These are phyloP conservation scores for Venturiaceae sp. DNA, from an alignment of 2,329 filamentous ascomycete species.

Conservation along the genomic window DNA sequence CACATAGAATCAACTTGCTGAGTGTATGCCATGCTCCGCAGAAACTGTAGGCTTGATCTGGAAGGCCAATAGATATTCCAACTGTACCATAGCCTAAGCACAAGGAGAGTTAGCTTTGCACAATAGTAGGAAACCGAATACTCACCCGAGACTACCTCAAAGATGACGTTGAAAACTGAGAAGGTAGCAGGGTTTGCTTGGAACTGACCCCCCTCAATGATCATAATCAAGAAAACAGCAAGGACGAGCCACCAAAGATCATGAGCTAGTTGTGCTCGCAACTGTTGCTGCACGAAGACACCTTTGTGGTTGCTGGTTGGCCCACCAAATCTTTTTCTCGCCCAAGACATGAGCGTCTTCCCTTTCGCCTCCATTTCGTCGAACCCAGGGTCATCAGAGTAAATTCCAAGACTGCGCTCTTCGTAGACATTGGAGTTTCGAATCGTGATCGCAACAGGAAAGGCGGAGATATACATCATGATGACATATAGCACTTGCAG, in stretches of 20 bases:
- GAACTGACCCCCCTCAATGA: constrained; percentile 30
- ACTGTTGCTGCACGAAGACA: constrained; percentile 31
- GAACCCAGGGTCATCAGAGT: constrained; percentile 28
- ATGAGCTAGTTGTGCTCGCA: constrained; percentile 36
- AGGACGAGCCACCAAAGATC: constrained; percentile 36
- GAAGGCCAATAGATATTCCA: constrained; percentile 36
- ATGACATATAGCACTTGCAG: constrained; percentile 50
- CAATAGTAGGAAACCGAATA: constrained; percentile 11
- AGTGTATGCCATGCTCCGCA: constrained; percentile 37
- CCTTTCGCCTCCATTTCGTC: constrained; percentile 8
- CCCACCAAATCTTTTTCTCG: constrained; percentile 1
- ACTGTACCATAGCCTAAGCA: constrained; percentile 23
- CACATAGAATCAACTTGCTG: constrained; percentile 45
- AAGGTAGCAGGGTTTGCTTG: constrained; percentile 23
- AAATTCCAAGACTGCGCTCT: constrained; percentile 51
- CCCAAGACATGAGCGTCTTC: background rate
- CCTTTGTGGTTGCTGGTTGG: constrained; percentile 16
- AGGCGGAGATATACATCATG: constrained; percentile 58
- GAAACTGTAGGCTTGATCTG: constrained; percentile 34
- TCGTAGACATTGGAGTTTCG: constrained; percentile 50
- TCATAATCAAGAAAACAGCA: constrained; percentile 35
- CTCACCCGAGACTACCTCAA: constrained; percentile 33
- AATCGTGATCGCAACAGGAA: constrained; percentile 52
- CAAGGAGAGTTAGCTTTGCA: background rate
- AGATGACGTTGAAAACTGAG: constrained; percentile 35